phyloP scores from a whole-genome alignment of 495 filamentous ascomycete genomes.

The Penicillium atrosanguineum region DNA sequence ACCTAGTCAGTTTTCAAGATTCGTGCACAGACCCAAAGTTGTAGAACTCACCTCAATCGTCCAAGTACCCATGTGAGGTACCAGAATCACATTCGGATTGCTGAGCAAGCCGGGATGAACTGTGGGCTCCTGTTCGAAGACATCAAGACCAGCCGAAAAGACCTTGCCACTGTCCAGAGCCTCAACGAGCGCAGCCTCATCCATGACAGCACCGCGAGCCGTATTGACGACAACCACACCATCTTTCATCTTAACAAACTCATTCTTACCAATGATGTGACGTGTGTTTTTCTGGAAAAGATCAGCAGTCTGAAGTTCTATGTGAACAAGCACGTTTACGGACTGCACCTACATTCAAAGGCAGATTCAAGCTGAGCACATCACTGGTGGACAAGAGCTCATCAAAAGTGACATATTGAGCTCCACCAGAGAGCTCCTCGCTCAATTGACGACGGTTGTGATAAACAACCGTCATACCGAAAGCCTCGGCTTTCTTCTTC shows the following conservation, averaged over 20 bases:
- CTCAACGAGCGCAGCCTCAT: conserved; percentile 66
- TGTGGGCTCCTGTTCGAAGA: conserved; percentile 67
- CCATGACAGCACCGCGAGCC: conserved; percentile 66
- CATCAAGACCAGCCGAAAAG: conserved; percentile 60
- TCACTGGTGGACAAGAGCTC: conserved; percentile 63
- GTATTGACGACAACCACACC: conserved; percentile 73
- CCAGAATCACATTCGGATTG: conserved; percentile 59
- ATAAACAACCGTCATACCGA: conserved; percentile 69
- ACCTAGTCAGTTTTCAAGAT: conserved; percentile 5
- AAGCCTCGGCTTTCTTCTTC: conserved; percentile 54
- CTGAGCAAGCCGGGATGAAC: conserved; percentile 59
- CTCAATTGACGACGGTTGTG: conserved; percentile 59
- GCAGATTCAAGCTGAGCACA: conserved; percentile 74
- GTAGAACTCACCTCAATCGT: conserved; percentile 55
- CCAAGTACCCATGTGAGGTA: conserved; percentile 71
- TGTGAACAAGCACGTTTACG: neutral
- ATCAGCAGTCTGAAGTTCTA: neutral
- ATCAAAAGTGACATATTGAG: conserved; percentile 67
- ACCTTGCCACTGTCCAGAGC: conserved; percentile 63
- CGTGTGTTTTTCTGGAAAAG: conserved; percentile 54
- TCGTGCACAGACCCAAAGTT: neutral
- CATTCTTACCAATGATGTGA: conserved; percentile 60
- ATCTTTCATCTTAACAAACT: conserved; percentile 69
- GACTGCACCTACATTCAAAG: conserved; percentile 60
- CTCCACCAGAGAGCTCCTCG: conserved; percentile 55